phyloP scores from a whole-genome alignment of 1,139 yeast species.

The Suhomyces bokatorum region DNA sequence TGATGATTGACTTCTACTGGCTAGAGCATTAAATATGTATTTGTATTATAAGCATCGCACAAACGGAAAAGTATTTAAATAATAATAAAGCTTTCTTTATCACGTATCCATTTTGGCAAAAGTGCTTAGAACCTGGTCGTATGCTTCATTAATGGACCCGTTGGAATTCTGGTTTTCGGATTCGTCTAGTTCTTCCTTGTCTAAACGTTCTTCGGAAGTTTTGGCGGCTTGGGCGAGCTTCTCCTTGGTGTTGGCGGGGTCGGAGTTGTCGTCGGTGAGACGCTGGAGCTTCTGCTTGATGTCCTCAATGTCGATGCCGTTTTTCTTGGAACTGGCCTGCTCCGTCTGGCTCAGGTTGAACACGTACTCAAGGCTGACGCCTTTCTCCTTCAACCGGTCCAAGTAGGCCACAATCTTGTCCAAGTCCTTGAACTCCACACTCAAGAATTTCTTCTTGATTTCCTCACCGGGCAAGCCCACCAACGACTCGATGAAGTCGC shows the following conservation, averaged over 20 bases:
- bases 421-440: constrained; percentile 50
- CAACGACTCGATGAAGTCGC: constrained; percentile 19
- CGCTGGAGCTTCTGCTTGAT: constrained; percentile 21
- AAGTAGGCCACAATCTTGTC: constrained; percentile 52
- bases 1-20: constrained; percentile 15
- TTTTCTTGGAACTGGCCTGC: constrained; percentile 11
- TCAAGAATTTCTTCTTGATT: constrained; percentile 49
- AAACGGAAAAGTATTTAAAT: constrained; percentile 5
- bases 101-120: constrained; percentile 23
- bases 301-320: constrained; percentile 19
- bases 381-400: constrained; percentile 49
- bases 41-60: constrained; percentile 9
- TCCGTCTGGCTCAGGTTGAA: constrained; percentile 33
- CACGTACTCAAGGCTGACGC: constrained; percentile 52
- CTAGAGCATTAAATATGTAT: constrained; percentile 8
- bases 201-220: constrained; percentile 2
- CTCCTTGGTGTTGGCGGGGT: neutral
- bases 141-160: constrained; percentile 46
- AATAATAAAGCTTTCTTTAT: constrained; percentile 2
- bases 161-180: constrained; percentile 15
- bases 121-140: constrained; percentile 51
- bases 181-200: constrained; percentile 5
- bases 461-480: constrained; percentile 50
- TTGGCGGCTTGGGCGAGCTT: neutral
- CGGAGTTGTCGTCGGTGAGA: constrained; percentile 9